These are phyloP conservation scores for Crithidia acanthocephali DNA, from an alignment of 208 protist species.

Conservation along the genomic window DNA sequence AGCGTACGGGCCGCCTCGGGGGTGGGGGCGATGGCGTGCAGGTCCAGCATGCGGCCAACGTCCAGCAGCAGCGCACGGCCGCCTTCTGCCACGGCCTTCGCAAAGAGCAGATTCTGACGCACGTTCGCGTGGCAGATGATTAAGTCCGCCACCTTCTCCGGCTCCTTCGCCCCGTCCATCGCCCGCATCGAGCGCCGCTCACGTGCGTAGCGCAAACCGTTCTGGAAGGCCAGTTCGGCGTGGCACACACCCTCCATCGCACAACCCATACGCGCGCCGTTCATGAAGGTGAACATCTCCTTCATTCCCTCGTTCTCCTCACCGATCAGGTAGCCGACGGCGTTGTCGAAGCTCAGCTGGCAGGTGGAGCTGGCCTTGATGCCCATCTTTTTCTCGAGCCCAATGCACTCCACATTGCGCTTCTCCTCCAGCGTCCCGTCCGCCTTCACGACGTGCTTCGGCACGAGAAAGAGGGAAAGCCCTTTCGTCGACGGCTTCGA, in stretches of 20 bases:
- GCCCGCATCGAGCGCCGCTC: slow-evolving; percentile 80
- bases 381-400: slow-evolving; percentile 91
- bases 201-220: slow-evolving; percentile 72
- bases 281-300: slow-evolving; percentile 94
- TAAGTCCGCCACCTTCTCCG: slow-evolving; percentile 61
- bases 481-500: slow-evolving; percentile 75
- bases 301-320: slow-evolving; percentile 76
- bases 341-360: slow-evolving; percentile 87
- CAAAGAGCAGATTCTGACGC: slow-evolving; percentile 77
- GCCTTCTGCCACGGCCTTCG: slow-evolving; percentile 87
- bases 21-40: slow-evolving; percentile 39
- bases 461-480: slow-evolving; percentile 93
- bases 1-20: slow-evolving; percentile 31
- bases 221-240: slow-evolving; percentile 88
- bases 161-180: slow-evolving; percentile 51
- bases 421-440: slow-evolving; percentile 68
- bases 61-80: slow-evolving; percentile 80
- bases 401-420: slow-evolving; percentile 69
- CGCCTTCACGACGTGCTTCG: slow-evolving; percentile 67
- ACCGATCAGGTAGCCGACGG: slow-evolving; percentile 89
- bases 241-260: slow-evolving; percentile 79
- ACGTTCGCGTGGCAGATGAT: slow-evolving; percentile 85
- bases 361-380: slow-evolving; percentile 83
- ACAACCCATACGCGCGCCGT: slow-evolving; percentile 78
- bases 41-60: slow-evolving; percentile 69